Conservation (phyloP, 805 yeast genomes). For the Yarrowia sp. region DNA sequence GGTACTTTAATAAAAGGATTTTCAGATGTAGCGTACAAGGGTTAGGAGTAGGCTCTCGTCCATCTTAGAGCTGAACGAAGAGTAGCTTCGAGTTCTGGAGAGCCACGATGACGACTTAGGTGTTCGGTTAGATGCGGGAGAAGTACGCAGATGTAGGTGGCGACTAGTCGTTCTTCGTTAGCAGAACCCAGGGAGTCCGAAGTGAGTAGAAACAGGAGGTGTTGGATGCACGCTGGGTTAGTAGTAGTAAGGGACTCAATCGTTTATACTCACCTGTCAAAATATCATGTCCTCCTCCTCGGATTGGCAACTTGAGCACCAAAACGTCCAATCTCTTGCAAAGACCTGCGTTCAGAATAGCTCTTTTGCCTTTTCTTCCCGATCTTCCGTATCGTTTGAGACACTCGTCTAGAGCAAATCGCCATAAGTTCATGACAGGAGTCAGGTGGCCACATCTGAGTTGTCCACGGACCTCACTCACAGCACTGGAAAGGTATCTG, state of each 20-base stretch:
- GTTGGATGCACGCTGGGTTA: neutral
- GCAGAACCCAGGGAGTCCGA: neutral
- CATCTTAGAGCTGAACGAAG: neutral
- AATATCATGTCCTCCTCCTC: neutral
- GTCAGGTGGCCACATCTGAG: neutral
- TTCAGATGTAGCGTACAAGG: no score
- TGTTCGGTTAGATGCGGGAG: neutral
- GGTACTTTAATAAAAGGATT: constrained; percentile 10
- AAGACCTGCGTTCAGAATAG: neutral
- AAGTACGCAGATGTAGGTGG: neutral
- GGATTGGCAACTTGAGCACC: neutral
- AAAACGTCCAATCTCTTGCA: neutral
- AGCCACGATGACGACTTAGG: neutral
- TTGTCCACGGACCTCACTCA: neutral
- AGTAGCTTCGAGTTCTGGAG: neutral
- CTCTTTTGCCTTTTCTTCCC: neutral
- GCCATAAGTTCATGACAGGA: neutral
- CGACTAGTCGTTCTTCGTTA: neutral
- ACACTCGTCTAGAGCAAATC: neutral
- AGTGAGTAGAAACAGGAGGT: neutral
- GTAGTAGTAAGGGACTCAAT: no score
- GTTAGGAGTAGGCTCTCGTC: neutral
- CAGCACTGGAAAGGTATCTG: neutral
- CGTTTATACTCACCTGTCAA: neutral
- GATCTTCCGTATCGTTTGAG: neutral